A percentile compares a stretch with the other conserved stretches of the same genome.
phyloP scores from a whole-genome alignment of 2,329 filamentous ascomycete genomes.

The Phoma sp. region DNA sequence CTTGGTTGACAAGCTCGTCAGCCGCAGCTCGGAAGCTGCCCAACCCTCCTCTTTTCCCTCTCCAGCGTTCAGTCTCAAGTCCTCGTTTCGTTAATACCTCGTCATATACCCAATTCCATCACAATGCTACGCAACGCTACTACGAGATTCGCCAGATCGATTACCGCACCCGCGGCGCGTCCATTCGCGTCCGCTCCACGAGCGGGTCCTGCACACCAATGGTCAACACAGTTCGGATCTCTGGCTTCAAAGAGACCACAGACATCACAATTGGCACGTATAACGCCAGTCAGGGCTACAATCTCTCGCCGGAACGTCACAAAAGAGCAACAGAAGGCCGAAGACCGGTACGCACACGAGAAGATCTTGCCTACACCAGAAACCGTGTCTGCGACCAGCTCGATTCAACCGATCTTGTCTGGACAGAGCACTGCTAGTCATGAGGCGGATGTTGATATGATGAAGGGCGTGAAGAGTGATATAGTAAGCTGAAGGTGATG shows the following conservation, averaged over 20 bases:
- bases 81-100: background rate
- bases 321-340: slow-evolving; percentile 62
- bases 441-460: slow-evolving; percentile 53
- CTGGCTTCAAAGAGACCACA: slow-evolving; percentile 46
- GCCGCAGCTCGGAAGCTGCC: slow-evolving; percentile 1
- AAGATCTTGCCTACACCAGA: slow-evolving; percentile 68
- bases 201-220: slow-evolving; percentile 39
- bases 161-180: slow-evolving; percentile 40
- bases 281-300: slow-evolving; percentile 45
- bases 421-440: slow-evolving; percentile 47
- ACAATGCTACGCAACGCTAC: slow-evolving; percentile 56
- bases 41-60: slow-evolving; percentile 8
- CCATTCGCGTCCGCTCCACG: slow-evolving; percentile 35
- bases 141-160: slow-evolving; percentile 51
- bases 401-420: slow-evolving; percentile 50
- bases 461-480: slow-evolving; percentile 52
- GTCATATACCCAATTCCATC: slow-evolving; percentile 6
- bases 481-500: slow-evolving; percentile 33
- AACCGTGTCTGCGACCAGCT: slow-evolving; percentile 66
- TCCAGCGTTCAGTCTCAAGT: background rate
- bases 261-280: slow-evolving; percentile 32
- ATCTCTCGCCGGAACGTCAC: slow-evolving; percentile 52
- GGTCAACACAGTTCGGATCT: slow-evolving; percentile 54
- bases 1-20: slow-evolving; percentile 15
- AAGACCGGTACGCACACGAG: slow-evolving; percentile 62